Conservation (phyloP, 371 early-diverging fungal species). For the Mortierella sp. region DNA sequence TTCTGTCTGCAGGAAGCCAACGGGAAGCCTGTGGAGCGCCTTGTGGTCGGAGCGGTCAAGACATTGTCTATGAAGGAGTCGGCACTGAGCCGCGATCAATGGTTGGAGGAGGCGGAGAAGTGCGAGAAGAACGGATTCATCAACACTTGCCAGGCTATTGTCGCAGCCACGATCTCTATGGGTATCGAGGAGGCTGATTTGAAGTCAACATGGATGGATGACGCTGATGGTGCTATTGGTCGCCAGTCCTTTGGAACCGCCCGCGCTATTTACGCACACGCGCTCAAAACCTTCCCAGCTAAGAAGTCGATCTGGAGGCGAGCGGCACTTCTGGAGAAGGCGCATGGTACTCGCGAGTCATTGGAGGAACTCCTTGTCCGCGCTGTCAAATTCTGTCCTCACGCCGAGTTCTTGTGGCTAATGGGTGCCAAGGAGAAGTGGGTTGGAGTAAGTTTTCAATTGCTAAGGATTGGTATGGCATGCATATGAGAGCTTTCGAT, state of each 20-base stretch:
- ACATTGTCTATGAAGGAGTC: slow-evolving; percentile 78
- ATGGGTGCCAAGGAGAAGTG: slow-evolving; percentile 98
- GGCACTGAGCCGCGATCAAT: slow-evolving; percentile 86
- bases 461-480: not conserved
- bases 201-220: slow-evolving; percentile 90
- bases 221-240: slow-evolving; percentile 84
- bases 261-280: slow-evolving; percentile 90
- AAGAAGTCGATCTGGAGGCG: slow-evolving; percentile 88
- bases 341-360: slow-evolving; percentile 84
- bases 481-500: not conserved
- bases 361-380: slow-evolving; percentile 86
- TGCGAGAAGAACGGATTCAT: slow-evolving; percentile 88
- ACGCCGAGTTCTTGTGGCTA: slow-evolving; percentile 95
- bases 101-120: slow-evolving; percentile 91
- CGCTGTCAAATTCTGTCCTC: slow-evolving; percentile 92
- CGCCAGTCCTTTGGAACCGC: slow-evolving; percentile 84
- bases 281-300: slow-evolving; percentile 83
- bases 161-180: slow-evolving; percentile 83
- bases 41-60: slow-evolving; percentile 82
- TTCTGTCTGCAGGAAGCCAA: slow-evolving; percentile 94
- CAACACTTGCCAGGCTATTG: slow-evolving; percentile 86
- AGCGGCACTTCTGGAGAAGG: slow-evolving; percentile 92
- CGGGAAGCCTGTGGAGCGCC: slow-evolving; percentile 70
- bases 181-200: slow-evolving; percentile 88
- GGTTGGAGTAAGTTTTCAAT: slow-evolving; percentile 67